Percentiles rank a stretch among this genome's conserved stretches.
phyloP scores from a whole-genome alignment of 1,139 yeast species.

The Blastobotrys aristatus region DNA sequence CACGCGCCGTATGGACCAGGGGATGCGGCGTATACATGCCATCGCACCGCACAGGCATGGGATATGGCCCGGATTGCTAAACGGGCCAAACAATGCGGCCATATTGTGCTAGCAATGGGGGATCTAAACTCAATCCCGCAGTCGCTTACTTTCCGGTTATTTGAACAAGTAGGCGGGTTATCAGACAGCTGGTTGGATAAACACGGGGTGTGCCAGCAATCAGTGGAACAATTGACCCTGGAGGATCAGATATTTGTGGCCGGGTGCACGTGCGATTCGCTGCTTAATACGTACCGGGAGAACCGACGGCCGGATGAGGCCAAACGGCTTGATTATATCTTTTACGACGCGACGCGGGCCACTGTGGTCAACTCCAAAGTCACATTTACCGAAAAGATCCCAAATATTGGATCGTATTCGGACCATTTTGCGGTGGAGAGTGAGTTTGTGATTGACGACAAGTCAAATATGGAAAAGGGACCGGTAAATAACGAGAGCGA shows the following conservation, averaged over 20 bases:
- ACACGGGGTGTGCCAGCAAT: slow-evolving; percentile 44
- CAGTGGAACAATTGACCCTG: slow-evolving; percentile 47
- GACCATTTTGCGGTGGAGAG: slow-evolving; percentile 91
- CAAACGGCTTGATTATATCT: slow-evolving; percentile 83
- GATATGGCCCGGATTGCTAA: slow-evolving; percentile 69
- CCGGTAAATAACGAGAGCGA: slow-evolving; percentile 8
- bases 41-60: slow-evolving; percentile 96
- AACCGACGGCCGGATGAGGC: slow-evolving; percentile 63
- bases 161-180: slow-evolving; percentile 65
- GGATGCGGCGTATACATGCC: slow-evolving; percentile 86
- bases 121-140: slow-evolving; percentile 89
- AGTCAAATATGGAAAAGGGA: slow-evolving; percentile 9
- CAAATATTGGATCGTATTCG: slow-evolving; percentile 64
- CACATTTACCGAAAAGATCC: slow-evolving; percentile 63
- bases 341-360: slow-evolving; percentile 56
- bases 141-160: slow-evolving; percentile 70
- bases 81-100: slow-evolving; percentile 64
- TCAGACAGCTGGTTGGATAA: slow-evolving; percentile 79
- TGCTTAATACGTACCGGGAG: slow-evolving; percentile 80
- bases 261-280: slow-evolving; percentile 88
- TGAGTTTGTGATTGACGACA: slow-evolving; percentile 29
- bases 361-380: slow-evolving; percentile 58
- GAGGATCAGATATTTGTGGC: slow-evolving; percentile 63
- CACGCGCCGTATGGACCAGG: slow-evolving; percentile 95
- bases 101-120: slow-evolving; percentile 84